Percentiles rank a stretch among this genome's conserved stretches.
phyloP scores from a whole-genome alignment of 2,329 filamentous ascomycete genomes.

The Ophiostoma perfectum region DNA sequence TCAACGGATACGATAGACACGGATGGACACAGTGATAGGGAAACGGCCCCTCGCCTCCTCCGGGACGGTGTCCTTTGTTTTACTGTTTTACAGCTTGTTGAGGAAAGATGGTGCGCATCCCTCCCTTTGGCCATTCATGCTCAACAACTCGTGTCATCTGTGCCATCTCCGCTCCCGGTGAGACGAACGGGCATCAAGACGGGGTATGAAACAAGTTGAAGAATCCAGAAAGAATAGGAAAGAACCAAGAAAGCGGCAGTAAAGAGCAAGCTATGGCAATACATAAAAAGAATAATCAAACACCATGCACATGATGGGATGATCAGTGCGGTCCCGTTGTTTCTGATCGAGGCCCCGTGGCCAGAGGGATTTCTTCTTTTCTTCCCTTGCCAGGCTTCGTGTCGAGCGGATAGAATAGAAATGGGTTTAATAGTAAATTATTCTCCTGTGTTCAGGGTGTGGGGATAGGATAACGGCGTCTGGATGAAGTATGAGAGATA shows the following conservation, averaged over 20 bases:
- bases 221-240: not conserved
- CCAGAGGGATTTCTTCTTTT: not conserved
- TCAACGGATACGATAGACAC: no score
- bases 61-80: not conserved
- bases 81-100: not conserved
- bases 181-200: not conserved
- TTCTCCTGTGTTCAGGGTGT: not conserved
- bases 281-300: not conserved
- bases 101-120: slow-evolving; percentile 6
- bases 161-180: not conserved
- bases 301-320: not conserved
- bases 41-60: not conserved
- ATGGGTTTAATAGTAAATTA: not conserved
- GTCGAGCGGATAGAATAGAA: not conserved
- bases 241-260: no score
- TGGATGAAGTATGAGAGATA: not conserved
- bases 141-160: not conserved
- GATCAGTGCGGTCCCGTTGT: not conserved
- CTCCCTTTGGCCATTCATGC: not conserved
- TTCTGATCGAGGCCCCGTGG: not conserved
- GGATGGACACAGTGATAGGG: not conserved
- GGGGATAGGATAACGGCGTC: not conserved
- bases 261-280: no score
- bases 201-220: not conserved
- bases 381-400: not conserved